A percentile compares a stretch with the other conserved stretches of the same genome.
These are phyloP conservation scores for Solanum raphanifolium DNA, from an alignment of 257 asterid genomes.

Conservation along the genomic window DNA sequence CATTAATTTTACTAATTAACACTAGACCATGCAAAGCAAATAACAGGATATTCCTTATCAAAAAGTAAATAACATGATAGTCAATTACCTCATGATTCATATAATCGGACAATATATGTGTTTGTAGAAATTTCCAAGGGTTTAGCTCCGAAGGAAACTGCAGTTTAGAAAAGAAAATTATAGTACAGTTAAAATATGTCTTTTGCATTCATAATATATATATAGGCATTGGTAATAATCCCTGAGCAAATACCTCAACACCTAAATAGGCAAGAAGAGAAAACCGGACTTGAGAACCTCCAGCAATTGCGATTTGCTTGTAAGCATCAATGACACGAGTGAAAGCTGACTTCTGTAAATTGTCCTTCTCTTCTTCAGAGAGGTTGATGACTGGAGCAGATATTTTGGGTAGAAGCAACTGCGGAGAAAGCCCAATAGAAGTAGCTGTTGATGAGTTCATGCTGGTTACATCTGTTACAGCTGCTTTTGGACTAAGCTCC, in stretches of 20 bases:
- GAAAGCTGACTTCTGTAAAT: conserved; percentile 63
- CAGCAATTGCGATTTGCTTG: conserved; percentile 67
- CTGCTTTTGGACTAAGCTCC: conserved; percentile 88
- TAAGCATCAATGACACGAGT: conserved; percentile 81
- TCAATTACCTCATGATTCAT: conserved; percentile 76
- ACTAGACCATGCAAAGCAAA: background rate
- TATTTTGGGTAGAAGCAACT: conserved; percentile 77
- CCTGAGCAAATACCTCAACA: conserved; percentile 52
- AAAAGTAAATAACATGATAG: background rate
- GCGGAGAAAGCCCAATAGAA: conserved; percentile 35
- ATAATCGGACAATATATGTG: conserved; percentile 74
- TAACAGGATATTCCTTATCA: background rate
- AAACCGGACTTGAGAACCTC: conserved; percentile 74
- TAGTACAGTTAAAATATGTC: background rate
- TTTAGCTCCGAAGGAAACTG: conserved; percentile 90
- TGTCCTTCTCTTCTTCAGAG: conserved; percentile 65
- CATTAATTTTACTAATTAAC: background rate
- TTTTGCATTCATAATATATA: background rate
- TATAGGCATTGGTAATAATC: background rate
- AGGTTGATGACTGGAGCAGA: conserved; percentile 76
- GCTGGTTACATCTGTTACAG: conserved; percentile 46
- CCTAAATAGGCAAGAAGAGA: conserved; percentile 83
- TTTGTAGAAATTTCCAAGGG: conserved; percentile 73
- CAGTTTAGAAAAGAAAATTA: conserved; percentile 12
- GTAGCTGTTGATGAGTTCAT: conserved; percentile 51